Conservation (phyloP, 495 filamentous ascomycete genomes). For the Collariella sp. region DNA sequence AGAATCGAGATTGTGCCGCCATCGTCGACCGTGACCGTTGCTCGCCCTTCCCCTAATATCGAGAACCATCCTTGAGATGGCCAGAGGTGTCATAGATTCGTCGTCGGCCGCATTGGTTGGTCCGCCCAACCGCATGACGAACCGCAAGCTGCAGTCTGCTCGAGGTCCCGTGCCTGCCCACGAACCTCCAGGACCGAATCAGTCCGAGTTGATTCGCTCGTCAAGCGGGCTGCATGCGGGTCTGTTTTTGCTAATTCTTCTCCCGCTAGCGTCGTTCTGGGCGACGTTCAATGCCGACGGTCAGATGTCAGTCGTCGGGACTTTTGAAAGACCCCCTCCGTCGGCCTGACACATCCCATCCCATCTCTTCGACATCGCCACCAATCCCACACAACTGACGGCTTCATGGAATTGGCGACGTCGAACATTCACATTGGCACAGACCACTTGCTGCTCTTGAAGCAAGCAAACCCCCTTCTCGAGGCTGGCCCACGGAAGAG, state of each 20-base stretch:
- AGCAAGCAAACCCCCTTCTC: background rate
- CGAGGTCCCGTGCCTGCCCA: slow-evolving; percentile 10
- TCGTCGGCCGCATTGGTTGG: too few species aligned
- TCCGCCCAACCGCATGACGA: slow-evolving; percentile 1
- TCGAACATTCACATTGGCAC: background rate
- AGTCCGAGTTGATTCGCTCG: background rate
- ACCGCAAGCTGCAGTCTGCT: background rate
- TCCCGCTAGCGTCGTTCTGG: background rate
- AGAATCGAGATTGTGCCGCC: background rate
- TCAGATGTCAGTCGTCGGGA: too few species aligned
- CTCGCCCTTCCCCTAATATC: background rate
- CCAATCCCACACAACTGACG: too few species aligned
- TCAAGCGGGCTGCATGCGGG: background rate
- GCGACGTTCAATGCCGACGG: too few species aligned
- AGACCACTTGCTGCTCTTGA: background rate
- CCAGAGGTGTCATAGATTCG: too few species aligned
- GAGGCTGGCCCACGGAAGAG: background rate
- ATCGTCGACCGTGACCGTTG: background rate
- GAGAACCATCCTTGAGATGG: too few species aligned
- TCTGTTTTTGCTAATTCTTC: background rate
- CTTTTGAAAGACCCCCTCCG: too few species aligned
- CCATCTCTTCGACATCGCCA: too few species aligned
- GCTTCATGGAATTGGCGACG: too few species aligned
- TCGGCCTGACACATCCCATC: too few species aligned
- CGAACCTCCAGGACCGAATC: background rate